Base-by-base conservation (phyloP, 2,329 filamentous ascomycete species). In the Madurella fahalii region DNA sequence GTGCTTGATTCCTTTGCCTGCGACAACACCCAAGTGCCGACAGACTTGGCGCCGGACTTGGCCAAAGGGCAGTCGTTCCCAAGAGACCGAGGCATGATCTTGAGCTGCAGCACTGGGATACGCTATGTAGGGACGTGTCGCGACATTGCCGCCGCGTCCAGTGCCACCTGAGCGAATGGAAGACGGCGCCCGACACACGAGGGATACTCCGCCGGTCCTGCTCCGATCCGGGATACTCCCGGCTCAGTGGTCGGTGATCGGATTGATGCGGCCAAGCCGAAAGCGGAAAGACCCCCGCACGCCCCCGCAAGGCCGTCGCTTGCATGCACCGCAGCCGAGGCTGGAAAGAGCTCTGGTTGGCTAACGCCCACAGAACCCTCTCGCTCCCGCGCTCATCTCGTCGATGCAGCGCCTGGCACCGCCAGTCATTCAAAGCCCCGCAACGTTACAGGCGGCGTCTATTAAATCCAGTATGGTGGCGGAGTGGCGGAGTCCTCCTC, bases 291-390 rank as follows among this genome's bases (percentile, higher is more conserved):
- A 25, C 40, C 45, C 48, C 49, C 18, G 16, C 30, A 44, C 17
- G 15, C 39, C 42, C 48, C 53, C 43, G 43, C 53, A 51, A 30
- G 42, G 32, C 30, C 30, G 12, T 57, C 54, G 48, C 55, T 46
- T 54, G 30, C 13, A 43, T 42, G 45, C 51, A 52, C 31, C 48
- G 16, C 17, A 9, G 34, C 39, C 31, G 40, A 32, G 37, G 7
- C 45, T 54, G 54, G 57, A 47, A 48, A 59, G 40, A 40, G 15
- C 5, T 34, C 9, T 37, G 13, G 52, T 59, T 59, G 57, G 57
- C 7, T 20, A 25, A 25, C 13, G 4, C 47, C 32, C 52, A 43
- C 4, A 4, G 11, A 12, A 12, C 34, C 13, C 34, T 12, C 13
- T 15, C 34, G 31, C 7, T 12, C 7, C 7, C 31, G 12, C 31